Base-by-base conservation (phyloP, 768 basidiomycete genomes). In the Tulasnella sp. region DNA sequence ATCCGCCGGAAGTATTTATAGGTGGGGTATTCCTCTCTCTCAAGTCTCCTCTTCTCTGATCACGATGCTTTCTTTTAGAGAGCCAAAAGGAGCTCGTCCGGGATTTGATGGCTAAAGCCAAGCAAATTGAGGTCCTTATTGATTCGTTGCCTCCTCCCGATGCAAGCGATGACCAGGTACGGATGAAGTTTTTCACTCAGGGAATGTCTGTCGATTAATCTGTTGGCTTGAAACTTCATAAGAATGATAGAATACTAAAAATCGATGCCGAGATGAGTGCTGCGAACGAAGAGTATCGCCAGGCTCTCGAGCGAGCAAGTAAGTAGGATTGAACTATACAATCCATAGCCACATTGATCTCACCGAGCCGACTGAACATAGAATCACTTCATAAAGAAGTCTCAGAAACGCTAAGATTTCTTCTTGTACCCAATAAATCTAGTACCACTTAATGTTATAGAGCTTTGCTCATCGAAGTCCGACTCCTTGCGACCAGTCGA, bases 81-180 rank as follows among this genome's bases (percentile, higher is more conserved):
- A 95, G 92, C 81, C 87, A 90, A 79, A 89, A 86, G 75, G 93
- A 95, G 79, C 87, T 95, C 26, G 91, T 94, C 5, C 81, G 85
- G 17, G 94, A 95, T 77, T 83, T 96, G 44, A 85, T 95, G 44
- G 84, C 87, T 42, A 95, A 95, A 77, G 92, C 92, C 16, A 95
- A 95, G 77, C 92, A 95, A 79, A 86, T 96, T 47, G 90, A 95
- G 76, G 89, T 87, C 76, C 85, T 95, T 64, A 91, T 96, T 67
- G 86, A 90, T 66, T 88, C 88, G 0, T 80, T 96, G 16, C 93
- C 92, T 0, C 87, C 86, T 42, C 89, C 90, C 2, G 92, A 94
- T 77, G 84, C 88, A 1, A 91, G 92, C 77, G 89, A 90, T 77
- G 84, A 84, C 26, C 91, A 92, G 84, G 92, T 88, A 72, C 34